These are phyloP conservation scores for Ophiostoma ips DNA, from an alignment of 2,329 filamentous ascomycete species.

Conservation along the genomic window DNA sequence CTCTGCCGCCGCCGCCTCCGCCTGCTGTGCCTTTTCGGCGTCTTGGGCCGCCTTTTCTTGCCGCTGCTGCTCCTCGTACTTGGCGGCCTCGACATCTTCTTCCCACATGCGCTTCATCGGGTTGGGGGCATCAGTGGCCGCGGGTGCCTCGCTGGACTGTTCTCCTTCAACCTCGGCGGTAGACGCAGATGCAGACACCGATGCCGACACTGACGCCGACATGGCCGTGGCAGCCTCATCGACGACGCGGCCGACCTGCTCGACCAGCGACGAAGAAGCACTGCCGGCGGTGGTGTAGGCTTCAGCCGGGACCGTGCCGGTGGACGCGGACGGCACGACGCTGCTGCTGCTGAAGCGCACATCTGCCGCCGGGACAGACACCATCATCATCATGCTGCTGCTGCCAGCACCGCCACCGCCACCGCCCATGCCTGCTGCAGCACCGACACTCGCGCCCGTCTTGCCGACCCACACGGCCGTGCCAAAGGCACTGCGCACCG, in stretches of 20 bases:
- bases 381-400: too few relatives aligned
- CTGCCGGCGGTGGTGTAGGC: constrained; percentile 1
- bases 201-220: neutral
- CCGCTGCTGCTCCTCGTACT: constrained; percentile 9
- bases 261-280: constrained; percentile 26
- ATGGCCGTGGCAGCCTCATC: constrained; percentile 18
- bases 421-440: constrained; percentile 6
- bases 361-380: neutral
- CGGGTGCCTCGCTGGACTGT: too few relatives aligned
- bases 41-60: constrained; percentile 1
- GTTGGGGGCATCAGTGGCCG: constrained; percentile 26
- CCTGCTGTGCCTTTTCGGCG: too few relatives aligned
- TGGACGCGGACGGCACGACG: constrained; percentile 14
- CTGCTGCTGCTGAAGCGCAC: neutral
- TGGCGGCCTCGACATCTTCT: constrained; percentile 21
- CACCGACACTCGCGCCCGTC: constrained; percentile 21
- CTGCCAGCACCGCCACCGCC: constrained; percentile 2
- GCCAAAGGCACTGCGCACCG: constrained; percentile 40
- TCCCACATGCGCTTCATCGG: constrained; percentile 51
- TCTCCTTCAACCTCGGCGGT: too few relatives aligned
- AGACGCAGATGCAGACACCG: neutral
- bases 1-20: too few relatives aligned
- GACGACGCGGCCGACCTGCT: constrained; percentile 42
- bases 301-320: constrained; percentile 4
- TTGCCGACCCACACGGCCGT: constrained; percentile 27